Percentiles rank a stretch among this genome's conserved stretches.
Conservation (phyloP, 2,329 filamentous ascomycete genomes). For the Emmonsia crescens region DNA sequence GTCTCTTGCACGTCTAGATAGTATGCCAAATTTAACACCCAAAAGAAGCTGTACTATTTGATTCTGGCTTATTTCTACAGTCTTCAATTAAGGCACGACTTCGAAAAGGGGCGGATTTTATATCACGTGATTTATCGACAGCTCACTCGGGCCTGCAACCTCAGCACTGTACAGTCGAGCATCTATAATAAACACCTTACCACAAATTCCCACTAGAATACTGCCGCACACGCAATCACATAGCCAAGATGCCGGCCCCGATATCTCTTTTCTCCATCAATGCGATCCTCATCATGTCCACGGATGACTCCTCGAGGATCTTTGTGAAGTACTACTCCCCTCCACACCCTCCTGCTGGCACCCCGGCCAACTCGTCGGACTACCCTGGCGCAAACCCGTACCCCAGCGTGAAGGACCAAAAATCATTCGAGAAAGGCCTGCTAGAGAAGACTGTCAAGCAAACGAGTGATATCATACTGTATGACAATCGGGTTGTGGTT, state of each 20-base stretch:
- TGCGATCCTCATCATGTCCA: constrained; percentile 66
- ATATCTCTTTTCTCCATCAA: constrained; percentile 68
- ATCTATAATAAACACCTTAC: neutral
- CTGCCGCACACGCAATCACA: neutral
- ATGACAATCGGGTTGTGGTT: constrained; percentile 90
- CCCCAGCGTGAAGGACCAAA: constrained; percentile 82
- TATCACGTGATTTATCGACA: constrained; percentile 1
- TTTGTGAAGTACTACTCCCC: constrained; percentile 86
- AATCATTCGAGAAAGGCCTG: constrained; percentile 91
- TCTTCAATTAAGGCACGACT: neutral
- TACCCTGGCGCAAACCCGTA: constrained; percentile 66
- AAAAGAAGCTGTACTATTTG: neutral
- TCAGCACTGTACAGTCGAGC: too few relatives aligned
- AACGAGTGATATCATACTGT: constrained; percentile 89
- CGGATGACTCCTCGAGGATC: constrained; percentile 82
- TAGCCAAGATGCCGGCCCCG: constrained; percentile 54
- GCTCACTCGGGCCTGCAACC: neutral
- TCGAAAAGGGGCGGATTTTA: neutral
- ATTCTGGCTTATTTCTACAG: neutral
- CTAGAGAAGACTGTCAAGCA: constrained; percentile 94
- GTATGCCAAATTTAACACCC: neutral
- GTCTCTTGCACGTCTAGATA: neutral
- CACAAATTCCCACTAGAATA: neutral
- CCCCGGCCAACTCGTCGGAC: constrained; percentile 44
- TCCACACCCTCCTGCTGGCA: constrained; percentile 54